A percentile compares a stretch with the other conserved stretches of the same genome.
Evolutionary conservation across 2,329 filamentous ascomycete species (phyloP).

Genomic region (Exophiala dermatitidis): DNA sequence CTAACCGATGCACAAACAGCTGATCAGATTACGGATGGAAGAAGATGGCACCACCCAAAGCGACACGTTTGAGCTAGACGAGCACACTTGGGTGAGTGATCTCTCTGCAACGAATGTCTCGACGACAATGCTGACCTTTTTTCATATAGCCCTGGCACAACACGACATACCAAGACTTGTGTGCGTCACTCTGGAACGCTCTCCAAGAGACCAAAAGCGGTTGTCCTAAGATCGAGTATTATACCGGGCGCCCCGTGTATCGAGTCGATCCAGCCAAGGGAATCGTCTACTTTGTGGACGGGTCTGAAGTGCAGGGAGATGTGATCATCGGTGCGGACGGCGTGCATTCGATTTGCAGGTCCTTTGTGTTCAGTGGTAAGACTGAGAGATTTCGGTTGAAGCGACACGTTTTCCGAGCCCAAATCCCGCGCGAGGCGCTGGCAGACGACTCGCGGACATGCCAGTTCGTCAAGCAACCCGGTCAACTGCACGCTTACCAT

Average conservation of each 20-base stretch:
- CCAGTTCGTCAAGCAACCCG: conserved; percentile 34
- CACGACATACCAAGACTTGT: conserved; percentile 11
- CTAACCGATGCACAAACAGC: not conserved
- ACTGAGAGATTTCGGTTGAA: conserved; percentile 20
- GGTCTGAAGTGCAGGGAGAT: conserved; percentile 40
- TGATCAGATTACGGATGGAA: not conserved
- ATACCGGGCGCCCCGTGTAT: not conserved
- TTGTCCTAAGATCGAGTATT: conserved; percentile 3
- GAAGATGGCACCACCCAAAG: not conserved
- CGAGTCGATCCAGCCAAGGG: conserved; percentile 31
- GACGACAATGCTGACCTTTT: not conserved
- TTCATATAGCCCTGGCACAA: conserved; percentile 9
- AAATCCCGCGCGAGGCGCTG: conserved; percentile 43
- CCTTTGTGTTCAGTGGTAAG: conserved; percentile 28
- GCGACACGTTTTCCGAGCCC: conserved; percentile 48
- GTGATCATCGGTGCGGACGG: conserved; percentile 51
- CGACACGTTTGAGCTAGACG: not conserved
- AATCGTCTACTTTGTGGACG: conserved; percentile 43
- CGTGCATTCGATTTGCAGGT: conserved; percentile 35
- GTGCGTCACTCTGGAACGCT: conserved; percentile 2
- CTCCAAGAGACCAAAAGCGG: not conserved
- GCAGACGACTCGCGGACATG: conserved; percentile 36
- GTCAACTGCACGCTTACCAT: conserved; percentile 26
- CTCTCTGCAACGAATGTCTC: not conserved
- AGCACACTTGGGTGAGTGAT: conserved; percentile 5